These are phyloP conservation scores for Moesziomyces globuligerus DNA, from an alignment of 1,284 basidiomycete genomes.

Conservation along the genomic window DNA sequence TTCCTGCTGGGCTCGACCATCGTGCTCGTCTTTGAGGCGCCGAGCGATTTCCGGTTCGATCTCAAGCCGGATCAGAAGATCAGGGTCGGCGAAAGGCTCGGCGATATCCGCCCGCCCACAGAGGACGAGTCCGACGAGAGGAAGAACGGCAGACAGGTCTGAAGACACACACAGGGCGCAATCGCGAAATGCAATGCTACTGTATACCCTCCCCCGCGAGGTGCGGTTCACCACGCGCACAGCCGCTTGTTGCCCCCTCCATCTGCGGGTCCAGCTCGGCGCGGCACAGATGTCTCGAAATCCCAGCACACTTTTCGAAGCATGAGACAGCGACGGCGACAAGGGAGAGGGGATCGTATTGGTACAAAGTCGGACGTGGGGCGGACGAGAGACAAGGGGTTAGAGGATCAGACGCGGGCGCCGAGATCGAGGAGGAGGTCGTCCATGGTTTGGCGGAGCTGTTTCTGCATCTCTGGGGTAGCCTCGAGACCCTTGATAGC, in stretches of 20 bases:
- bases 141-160: constrained; percentile 32
- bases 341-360: not conserved
- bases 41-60: constrained; percentile 81
- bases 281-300: no score
- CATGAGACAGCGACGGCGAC: no score
- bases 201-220: constrained; percentile 24
- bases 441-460: constrained; percentile 48
- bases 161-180: not conserved
- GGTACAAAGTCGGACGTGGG: not conserved
- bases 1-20: constrained; percentile 96
- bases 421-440: constrained; percentile 45
- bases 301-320: not conserved
- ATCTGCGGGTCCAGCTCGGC: no score
- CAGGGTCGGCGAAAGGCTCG: constrained; percentile 80
- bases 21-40: constrained; percentile 96
- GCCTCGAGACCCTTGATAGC: constrained; percentile 46
- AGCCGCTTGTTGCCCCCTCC: no score
- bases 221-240: constrained; percentile 32
- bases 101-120: constrained; percentile 53
- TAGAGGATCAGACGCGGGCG: constrained; percentile 35
- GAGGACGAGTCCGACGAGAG: constrained; percentile 9
- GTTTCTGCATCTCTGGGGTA: constrained; percentile 41
- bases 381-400: not conserved
- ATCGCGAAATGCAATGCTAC: constrained; percentile 6
- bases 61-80: constrained; percentile 86